Base-by-base conservation (phyloP, 208 protist species). In the Wallacemonas sp. region DNA sequence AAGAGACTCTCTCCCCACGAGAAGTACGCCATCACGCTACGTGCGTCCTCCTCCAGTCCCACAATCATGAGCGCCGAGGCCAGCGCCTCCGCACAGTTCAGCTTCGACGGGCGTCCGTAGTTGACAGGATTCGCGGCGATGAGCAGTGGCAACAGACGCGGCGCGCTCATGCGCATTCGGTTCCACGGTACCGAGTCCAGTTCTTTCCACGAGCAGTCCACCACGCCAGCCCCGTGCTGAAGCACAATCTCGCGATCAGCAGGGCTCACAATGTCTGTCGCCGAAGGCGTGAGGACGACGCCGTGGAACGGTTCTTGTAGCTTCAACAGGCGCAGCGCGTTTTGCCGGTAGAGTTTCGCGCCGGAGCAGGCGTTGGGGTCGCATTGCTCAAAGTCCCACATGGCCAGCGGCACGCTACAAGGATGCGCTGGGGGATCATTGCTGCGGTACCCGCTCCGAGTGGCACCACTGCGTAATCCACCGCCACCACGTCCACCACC, bases 41-140 rank as follows among this genome's bases (percentile, higher is more conserved):
- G 71, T 0, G 97, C 98, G 26, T 97, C 87, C 30, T 98, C 87
- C 57, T 87, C 73, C 24, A 97, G 65, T 22, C 97, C 97, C 13
- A 84, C 87, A 60, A 99, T 98, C 30, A 83, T 98, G 34, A 99
- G 76, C 42, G 95, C 87, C 1, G 92, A 98, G 1, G 97, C 97
- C 42, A 99, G 71, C 17, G 98, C 98, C 76, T 99, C 98, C 0
- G 94, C 98, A 69, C 98, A 99, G 32, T 96, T 98, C 19, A 99
- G 82, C 76, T 99, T 98, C 32, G 94, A 94, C 29, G 99, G 97
- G 36, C 94, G 87, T 32, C 99, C 99, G 74, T 99, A 99, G 74
- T 99, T 99, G 9, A 99, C 97, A 1, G 98, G 97, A 83, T 99
- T 99, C 0, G 98, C 98, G 1, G 99, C 99, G 2, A 99, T 87